These are phyloP conservation scores for Microcera coccophila DNA, from an alignment of 2,329 filamentous ascomycete genomes.

Conservation along the genomic window DNA sequence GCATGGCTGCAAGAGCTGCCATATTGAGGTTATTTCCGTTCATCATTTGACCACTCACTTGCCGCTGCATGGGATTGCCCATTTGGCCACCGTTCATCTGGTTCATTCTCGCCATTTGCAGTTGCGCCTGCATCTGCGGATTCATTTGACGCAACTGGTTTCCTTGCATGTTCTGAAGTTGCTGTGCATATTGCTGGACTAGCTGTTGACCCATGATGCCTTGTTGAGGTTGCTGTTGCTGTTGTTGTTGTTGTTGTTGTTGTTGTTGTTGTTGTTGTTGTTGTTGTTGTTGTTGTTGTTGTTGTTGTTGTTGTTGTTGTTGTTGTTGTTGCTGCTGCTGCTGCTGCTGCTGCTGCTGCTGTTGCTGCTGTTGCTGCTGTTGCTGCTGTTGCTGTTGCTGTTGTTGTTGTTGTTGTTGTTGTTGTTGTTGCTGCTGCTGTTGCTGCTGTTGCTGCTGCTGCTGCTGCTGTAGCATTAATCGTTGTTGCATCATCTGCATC, in stretches of 20 bases:
- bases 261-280: constrained; percentile 32
- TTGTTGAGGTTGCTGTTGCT: constrained; percentile 30
- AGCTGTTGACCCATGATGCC: constrained; percentile 43
- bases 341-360: constrained; percentile 43
- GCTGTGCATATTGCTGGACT: constrained; percentile 42
- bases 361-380: constrained; percentile 40
- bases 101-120: constrained; percentile 35
- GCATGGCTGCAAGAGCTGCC: constrained; percentile 39
- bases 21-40: constrained; percentile 38
- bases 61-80: constrained; percentile 31
- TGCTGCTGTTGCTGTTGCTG: constrained; percentile 25
- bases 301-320: constrained; percentile 33
- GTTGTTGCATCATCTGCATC: constrained; percentile 38
- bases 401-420: constrained; percentile 30
- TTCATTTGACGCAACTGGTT: constrained; percentile 34
- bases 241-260: constrained; percentile 28
- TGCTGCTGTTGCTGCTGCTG: constrained; percentile 34
- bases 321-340: constrained; percentile 42
- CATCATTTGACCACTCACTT: constrained; percentile 38
- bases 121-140: constrained; percentile 29
- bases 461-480: constrained; percentile 39
- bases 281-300: constrained; percentile 34
- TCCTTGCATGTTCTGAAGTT: constrained; percentile 40
- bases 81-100: constrained; percentile 32
- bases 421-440: constrained; percentile 29